phyloP scores from a whole-genome alignment of 139 green algal species.

The Chlorella sp. region DNA sequence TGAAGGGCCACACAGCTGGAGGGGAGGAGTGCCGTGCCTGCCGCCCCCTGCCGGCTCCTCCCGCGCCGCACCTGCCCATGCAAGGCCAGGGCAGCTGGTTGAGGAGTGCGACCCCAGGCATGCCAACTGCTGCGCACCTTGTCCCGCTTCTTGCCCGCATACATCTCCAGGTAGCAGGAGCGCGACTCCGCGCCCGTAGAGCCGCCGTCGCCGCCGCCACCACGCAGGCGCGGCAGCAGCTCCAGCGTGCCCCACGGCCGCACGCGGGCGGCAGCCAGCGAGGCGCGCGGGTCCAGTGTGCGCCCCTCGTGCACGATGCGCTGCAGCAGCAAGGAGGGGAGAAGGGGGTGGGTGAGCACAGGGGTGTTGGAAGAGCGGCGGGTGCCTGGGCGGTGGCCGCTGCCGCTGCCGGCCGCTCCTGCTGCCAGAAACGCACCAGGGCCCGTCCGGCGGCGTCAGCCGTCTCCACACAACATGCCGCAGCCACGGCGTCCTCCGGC shows the following conservation, averaged over 20 bases:
- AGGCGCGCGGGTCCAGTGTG: not conserved
- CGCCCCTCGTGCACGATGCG: constrained; percentile 24
- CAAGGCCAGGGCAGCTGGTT: not conserved
- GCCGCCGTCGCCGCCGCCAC: constrained; percentile 90
- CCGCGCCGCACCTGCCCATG: no score
- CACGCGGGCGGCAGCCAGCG: constrained; percentile 28
- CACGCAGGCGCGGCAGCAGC: constrained; percentile 58
- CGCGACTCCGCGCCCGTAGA: constrained; percentile 90
- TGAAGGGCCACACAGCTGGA: no score
- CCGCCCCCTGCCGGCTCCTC: no score
- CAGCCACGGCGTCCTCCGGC: not conserved
- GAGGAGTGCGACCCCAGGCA: not conserved
- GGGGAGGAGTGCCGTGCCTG: no score
- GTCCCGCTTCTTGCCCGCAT: constrained; percentile 75
- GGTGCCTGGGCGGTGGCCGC: no score
- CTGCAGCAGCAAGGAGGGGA: constrained; percentile 43
- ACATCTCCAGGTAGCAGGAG: constrained; percentile 93
- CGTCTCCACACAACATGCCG: not conserved
- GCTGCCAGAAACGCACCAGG: constrained; percentile 1
- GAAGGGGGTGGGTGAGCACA: not conserved
- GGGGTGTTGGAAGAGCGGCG: not conserved
- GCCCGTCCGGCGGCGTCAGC: not conserved
- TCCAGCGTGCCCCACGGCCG: constrained; percentile 39
- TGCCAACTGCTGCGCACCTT: constrained; percentile 55
- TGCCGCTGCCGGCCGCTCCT: not conserved